A percentile compares a stretch with the other conserved stretches of the same genome.
phyloP scores from a whole-genome alignment of 371 early-diverging fungal species.

The Blakeslea trispora region DNA sequence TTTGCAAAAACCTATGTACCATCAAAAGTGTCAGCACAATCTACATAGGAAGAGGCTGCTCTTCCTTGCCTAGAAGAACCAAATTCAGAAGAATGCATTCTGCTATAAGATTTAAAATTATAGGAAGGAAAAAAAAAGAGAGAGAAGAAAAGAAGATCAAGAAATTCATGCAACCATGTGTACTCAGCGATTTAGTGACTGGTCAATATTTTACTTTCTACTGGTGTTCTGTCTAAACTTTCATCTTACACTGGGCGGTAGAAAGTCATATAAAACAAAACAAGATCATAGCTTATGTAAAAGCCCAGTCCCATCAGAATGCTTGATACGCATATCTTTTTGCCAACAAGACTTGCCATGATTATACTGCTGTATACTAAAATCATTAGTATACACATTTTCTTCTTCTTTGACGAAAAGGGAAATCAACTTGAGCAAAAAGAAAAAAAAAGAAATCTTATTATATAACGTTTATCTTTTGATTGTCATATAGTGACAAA shows the following conservation, averaged over 20 bases:
- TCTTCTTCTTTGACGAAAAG: no score
- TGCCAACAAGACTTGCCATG: no score
- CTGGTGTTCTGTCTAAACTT: conserved; percentile 49
- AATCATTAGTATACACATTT: no score
- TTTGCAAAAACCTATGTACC: background rate
- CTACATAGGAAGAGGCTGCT: background rate
- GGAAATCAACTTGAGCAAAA: no score
- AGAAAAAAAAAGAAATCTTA: no score
- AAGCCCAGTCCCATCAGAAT: no score
- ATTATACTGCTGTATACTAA: no score
- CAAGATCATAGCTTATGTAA: no score
- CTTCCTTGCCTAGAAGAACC: background rate
- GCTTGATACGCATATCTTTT: no score
- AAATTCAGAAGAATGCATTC: conserved; percentile 17
- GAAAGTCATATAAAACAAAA: conserved; percentile 65
- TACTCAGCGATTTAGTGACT: background rate
- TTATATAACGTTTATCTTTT: no score
- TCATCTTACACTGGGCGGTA: no score
- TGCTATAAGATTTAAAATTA: background rate
- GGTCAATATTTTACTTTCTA: conserved; percentile 40
- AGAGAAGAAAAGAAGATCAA: background rate
- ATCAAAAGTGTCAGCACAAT: background rate
- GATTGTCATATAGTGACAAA: no score
- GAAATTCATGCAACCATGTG: background rate
- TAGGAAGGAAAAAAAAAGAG: background rate